These are phyloP conservation scores for Xerocomellus chrysenteron DNA, from an alignment of 768 basidiomycete species.

Conservation along the genomic window DNA sequence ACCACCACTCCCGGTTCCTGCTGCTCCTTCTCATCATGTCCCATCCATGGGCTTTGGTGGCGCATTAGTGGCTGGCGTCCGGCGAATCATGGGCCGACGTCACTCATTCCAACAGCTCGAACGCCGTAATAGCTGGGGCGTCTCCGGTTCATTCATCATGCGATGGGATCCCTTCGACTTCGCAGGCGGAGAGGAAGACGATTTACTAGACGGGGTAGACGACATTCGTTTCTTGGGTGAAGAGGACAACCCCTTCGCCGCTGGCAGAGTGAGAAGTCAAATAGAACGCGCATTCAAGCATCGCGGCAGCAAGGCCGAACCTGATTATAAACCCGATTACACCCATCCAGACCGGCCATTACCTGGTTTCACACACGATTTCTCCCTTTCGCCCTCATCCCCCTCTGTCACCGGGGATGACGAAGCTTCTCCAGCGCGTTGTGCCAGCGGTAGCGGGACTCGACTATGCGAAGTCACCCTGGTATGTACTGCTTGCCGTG, in stretches of 20 bases:
- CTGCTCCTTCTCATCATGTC: conserved; percentile 52
- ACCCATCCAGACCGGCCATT: conserved; percentile 60
- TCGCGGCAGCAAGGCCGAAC: conserved; percentile 21
- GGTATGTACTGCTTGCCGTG: conserved; percentile 66
- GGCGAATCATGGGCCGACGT: conserved; percentile 25
- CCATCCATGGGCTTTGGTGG: conserved; percentile 69
- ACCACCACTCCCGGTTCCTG: conserved; percentile 35
- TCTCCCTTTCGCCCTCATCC: conserved; percentile 41
- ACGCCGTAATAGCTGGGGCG: conserved; percentile 20
- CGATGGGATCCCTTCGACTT: conserved; percentile 32
- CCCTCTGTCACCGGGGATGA: conserved; percentile 42
- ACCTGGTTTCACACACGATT: conserved; percentile 70
- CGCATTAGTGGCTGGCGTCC: conserved; percentile 49
- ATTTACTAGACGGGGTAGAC: conserved; percentile 15
- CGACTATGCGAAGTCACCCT: conserved; percentile 42
- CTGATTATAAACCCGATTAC: conserved; percentile 55
- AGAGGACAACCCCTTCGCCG: conserved; percentile 2
- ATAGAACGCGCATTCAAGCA: conserved; percentile 26
- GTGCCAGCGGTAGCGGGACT: conserved; percentile 26
- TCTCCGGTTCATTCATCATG: conserved; percentile 29
- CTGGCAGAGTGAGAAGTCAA: conserved; percentile 18
- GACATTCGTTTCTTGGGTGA: conserved; percentile 21
- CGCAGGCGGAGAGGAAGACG: conserved; percentile 10
- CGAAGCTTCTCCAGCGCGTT: conserved; percentile 31
- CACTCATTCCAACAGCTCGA: conserved; percentile 11